phyloP scores from a whole-genome alignment of 1,139 yeast genomes.

The Yamadazyma songkhlaensis region DNA sequence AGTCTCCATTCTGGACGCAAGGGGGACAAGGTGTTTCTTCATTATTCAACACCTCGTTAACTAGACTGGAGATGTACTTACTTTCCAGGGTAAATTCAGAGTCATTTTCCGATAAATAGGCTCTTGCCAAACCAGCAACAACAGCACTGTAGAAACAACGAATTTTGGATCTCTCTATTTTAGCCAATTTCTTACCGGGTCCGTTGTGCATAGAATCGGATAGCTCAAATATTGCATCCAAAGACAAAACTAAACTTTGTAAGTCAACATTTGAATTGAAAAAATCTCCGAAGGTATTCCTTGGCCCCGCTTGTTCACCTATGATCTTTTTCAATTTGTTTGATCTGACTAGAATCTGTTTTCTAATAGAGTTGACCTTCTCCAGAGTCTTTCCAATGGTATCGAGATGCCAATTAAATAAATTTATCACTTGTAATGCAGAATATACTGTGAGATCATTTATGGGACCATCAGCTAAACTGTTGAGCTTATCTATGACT shows the following conservation, averaged over 20 bases:
- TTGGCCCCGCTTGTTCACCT: too few species aligned
- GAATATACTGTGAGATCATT: conserved; percentile 4
- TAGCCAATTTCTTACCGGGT: conserved; percentile 1
- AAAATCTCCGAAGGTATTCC: background rate
- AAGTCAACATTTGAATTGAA: conserved; percentile 2
- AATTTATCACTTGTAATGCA: conserved; percentile 4
- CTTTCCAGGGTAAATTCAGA: conserved; percentile 5
- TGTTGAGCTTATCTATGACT: background rate
- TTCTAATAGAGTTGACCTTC: background rate
- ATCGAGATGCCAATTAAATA: conserved; percentile 4
- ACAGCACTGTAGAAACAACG: conserved; percentile 1
- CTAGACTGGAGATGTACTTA: conserved; percentile 1
- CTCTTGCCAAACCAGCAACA: conserved; percentile 3
- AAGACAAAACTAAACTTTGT: conserved; percentile 4
- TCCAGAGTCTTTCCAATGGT: too few species aligned
- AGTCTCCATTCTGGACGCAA: conserved; percentile 3
- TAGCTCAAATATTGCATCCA: conserved; percentile 2
- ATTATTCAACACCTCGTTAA: background rate
- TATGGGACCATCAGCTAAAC: background rate
- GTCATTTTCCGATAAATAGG: conserved; percentile 2
- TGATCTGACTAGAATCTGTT: background rate
- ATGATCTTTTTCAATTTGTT: conserved; percentile 2
- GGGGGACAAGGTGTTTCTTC: background rate
- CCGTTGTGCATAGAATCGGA: conserved; percentile 3
- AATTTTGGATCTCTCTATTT: conserved; percentile 1